These are phyloP conservation scores for Picochlorum costavermella DNA, from an alignment of 139 green algal species.

Conservation along the genomic window DNA sequence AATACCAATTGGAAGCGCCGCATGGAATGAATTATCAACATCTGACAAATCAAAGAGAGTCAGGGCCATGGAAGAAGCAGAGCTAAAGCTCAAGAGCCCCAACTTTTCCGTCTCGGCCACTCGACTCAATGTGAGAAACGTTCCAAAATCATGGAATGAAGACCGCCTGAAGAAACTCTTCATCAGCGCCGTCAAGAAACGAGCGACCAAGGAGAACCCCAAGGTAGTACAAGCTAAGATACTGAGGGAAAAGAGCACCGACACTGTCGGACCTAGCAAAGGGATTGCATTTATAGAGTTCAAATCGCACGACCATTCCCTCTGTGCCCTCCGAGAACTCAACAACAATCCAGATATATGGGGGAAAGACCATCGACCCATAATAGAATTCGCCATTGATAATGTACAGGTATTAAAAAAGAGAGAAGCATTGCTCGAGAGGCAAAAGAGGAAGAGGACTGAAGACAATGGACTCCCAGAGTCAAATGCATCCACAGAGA, in stretches of 20 bases:
- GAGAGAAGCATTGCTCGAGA: conserved; percentile 16
- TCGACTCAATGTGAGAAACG: conserved; percentile 75
- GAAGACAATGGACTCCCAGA: conserved; percentile 3
- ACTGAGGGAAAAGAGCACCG: conserved; percentile 54
- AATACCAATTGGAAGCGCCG: conserved; percentile 63
- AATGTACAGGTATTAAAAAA: conserved; percentile 56
- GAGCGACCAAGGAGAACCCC: conserved; percentile 72
- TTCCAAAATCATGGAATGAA: conserved; percentile 61
- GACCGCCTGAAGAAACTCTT: conserved; percentile 46
- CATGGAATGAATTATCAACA: conserved; percentile 65
- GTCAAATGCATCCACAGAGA: background rate
- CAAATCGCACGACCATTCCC: conserved; percentile 69
- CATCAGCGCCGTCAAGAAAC: conserved; percentile 50
- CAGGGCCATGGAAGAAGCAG: conserved; percentile 52
- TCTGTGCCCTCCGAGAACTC: conserved; percentile 79
- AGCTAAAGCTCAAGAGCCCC: conserved; percentile 77
- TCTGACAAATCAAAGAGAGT: conserved; percentile 49
- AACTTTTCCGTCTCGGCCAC: conserved; percentile 86
- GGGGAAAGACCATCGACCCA: conserved; percentile 47
- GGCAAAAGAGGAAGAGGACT: conserved; percentile 5
- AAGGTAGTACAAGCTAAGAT: conserved; percentile 76
- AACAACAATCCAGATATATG: conserved; percentile 87
- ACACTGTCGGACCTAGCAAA: conserved; percentile 22
- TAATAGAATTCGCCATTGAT: conserved; percentile 87
- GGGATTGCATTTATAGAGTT: conserved; percentile 94